Conservation (phyloP, 1,284 basidiomycete genomes). For the Cerioporus squamosus region DNA sequence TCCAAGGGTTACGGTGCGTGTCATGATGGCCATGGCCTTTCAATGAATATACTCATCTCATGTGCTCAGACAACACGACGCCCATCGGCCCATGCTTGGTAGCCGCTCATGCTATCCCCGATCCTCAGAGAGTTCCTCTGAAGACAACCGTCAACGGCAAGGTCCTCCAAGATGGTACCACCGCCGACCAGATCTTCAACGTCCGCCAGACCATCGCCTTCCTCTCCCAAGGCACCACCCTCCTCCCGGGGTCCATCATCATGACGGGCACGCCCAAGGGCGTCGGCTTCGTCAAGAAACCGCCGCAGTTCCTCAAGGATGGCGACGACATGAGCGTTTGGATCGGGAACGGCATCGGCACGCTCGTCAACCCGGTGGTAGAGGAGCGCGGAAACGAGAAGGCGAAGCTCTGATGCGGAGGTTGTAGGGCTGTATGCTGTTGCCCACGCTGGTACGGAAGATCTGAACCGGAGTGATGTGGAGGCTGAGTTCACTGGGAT, state of each 20-base stretch:
- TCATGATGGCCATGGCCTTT: neutral
- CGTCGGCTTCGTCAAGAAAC: slow-evolving; percentile 78
- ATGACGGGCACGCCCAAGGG: slow-evolving; percentile 81
- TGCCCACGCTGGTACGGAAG: neutral
- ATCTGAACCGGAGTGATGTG: no score
- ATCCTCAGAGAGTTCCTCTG: slow-evolving; percentile 74
- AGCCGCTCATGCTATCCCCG: slow-evolving; percentile 60
- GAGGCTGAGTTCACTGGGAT: no score
- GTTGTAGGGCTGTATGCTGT: neutral
- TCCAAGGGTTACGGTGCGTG: slow-evolving; percentile 75
- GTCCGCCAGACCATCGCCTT: slow-evolving; percentile 76
- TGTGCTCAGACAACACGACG: slow-evolving; percentile 60
- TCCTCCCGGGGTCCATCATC: slow-evolving; percentile 82
- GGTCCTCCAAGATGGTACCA: slow-evolving; percentile 75
- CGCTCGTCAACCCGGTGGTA: slow-evolving; percentile 72
- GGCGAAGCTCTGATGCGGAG: slow-evolving; percentile 44
- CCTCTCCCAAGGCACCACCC: slow-evolving; percentile 86
- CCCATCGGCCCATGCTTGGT: slow-evolving; percentile 82
- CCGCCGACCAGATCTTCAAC: slow-evolving; percentile 73
- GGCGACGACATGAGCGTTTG: slow-evolving; percentile 77
- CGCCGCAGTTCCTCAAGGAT: slow-evolving; percentile 72
- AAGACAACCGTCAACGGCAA: slow-evolving; percentile 72
- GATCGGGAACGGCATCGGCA: slow-evolving; percentile 71
- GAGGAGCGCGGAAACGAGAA: slow-evolving; percentile 55
- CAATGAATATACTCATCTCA: neutral